Base-by-base conservation (phyloP, 2,329 filamentous ascomycete genomes). In the Botrytis medusae region DNA sequence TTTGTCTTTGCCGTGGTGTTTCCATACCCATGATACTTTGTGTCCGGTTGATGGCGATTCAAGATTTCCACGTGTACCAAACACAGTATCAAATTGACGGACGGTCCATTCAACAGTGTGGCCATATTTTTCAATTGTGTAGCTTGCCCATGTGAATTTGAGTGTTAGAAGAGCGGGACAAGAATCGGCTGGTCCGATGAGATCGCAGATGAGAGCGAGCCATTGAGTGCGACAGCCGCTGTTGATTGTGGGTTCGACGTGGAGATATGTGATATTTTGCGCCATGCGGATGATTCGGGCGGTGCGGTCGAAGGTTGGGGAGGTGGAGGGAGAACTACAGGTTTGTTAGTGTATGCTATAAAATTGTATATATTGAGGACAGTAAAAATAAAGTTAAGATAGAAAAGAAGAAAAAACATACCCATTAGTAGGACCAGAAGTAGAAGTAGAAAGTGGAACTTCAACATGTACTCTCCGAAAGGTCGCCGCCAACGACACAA, bases 211-310 rank as follows among this genome's bases (percentile, higher is more conserved):
- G 6, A 54, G 64, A 1, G 64, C 64, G 10, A 67, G 32, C 64
- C 63, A 67, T 22, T 67, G 46, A 8, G 46, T 67, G 10, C 46
- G 46, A 67, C 32, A 40, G 25, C 32, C 46, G 9, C 4, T 12
- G 12, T 25, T 63, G n/a, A 25, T 5, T 9, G 8, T 29, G 6
- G 64, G 4, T 40, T 67, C 64, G 20, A 67, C 20, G 22, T 67
- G 64, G 16, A 67, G 16, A 54, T 67, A 25, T 20, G 64, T 67
- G 12, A 67, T 18, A 14, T 67, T 67, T 25, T 67, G 64, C 7
- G 64, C 64, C 64, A 67, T 67, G 18, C 44, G 64, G 25, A 67
- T 29, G 25, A 67, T 67, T 34, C 46, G 46, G 22, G 64, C 32
- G 20, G 64, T 51, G 14, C 64, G 64, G 32, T 67, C 63, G 32